Evolutionary conservation across 2,329 filamentous ascomycete genomes (phyloP).

Genomic region (Botrytis cinerea): DNA sequence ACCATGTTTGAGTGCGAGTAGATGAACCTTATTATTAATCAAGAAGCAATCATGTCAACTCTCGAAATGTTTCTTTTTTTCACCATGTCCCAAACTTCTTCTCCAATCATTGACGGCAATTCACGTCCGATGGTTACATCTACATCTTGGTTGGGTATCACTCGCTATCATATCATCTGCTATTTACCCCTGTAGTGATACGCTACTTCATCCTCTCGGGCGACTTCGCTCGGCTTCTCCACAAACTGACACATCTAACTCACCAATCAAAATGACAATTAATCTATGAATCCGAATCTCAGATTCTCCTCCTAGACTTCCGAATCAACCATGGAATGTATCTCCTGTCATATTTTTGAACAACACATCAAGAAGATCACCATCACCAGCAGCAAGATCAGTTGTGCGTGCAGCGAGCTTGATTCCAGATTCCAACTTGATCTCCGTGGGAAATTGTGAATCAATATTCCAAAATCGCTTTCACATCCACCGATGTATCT

Average conservation of each 20-base stretch:
- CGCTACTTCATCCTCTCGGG: slow-evolving; percentile 1
- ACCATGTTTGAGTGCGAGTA: slow-evolving; percentile 5
- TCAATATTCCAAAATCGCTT: slow-evolving; percentile 12
- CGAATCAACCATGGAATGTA: slow-evolving; percentile 18
- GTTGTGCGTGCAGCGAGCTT: slow-evolving; percentile 4
- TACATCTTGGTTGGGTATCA: slow-evolving; percentile 15
- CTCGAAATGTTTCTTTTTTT: background rate
- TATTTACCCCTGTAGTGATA: slow-evolving; percentile 16
- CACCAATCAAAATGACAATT: slow-evolving; percentile 20
- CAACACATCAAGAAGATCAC: slow-evolving; percentile 23
- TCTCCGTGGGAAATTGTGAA: background rate
- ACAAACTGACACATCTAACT: slow-evolving; percentile 22
- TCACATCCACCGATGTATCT: slow-evolving; percentile 31
- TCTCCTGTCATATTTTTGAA: slow-evolving; percentile 13
- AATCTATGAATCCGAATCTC: slow-evolving; percentile 12
- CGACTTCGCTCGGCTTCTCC: slow-evolving; percentile 17
- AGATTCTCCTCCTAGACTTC: slow-evolving; percentile 12
- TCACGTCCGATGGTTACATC: slow-evolving; percentile 16
- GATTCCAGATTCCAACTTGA: slow-evolving; percentile 8
- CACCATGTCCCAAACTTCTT: background rate
- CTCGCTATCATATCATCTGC: slow-evolving; percentile 14
- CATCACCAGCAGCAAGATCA: slow-evolving; percentile 6
- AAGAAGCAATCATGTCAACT: slow-evolving; percentile 13
- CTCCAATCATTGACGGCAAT: slow-evolving; percentile 5
- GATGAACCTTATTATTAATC: slow-evolving; percentile 15